These are phyloP conservation scores for Talaromyces pinophilus DNA, from an alignment of 2,329 filamentous ascomycete species.

Conservation along the genomic window DNA sequence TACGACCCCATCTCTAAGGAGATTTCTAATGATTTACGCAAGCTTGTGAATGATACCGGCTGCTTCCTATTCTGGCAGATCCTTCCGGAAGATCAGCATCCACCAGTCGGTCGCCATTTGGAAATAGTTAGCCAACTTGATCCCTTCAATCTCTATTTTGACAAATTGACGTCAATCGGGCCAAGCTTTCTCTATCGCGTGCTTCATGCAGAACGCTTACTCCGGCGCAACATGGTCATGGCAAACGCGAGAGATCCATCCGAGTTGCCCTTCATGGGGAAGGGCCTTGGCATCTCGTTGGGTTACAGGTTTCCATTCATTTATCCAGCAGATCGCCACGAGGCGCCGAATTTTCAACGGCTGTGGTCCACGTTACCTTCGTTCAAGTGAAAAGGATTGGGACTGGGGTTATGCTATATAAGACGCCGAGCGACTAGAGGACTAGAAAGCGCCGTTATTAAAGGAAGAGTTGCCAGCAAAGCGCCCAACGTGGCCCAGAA, in stretches of 20 bases:
- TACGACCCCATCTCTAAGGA: neutral
- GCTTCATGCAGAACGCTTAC: conserved; percentile 1
- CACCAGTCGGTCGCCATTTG: neutral
- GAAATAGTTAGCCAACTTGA: neutral
- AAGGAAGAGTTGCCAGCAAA: neutral
- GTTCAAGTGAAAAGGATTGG: neutral
- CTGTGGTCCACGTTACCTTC: neutral
- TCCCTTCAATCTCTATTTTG: neutral
- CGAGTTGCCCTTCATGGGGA: neutral
- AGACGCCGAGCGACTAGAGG: neutral
- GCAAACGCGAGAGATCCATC: neutral
- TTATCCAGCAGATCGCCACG: conserved; percentile 6
- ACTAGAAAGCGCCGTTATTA: neutral
- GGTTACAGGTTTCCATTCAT: conserved; percentile 4
- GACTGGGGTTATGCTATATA: conserved; percentile 10
- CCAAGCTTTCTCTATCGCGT: conserved; percentile 7
- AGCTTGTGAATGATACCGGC: neutral
- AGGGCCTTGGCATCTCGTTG: neutral
- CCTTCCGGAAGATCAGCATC: neutral
- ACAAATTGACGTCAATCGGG: neutral
- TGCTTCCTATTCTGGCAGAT: conserved; percentile 1
- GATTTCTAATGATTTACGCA: conserved; percentile 5
- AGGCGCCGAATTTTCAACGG: neutral
- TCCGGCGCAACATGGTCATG: neutral
- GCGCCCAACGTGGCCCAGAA: neutral